Base-by-base conservation (phyloP, 305 asterid genomes). In the Fraxinus ornus region DNA sequence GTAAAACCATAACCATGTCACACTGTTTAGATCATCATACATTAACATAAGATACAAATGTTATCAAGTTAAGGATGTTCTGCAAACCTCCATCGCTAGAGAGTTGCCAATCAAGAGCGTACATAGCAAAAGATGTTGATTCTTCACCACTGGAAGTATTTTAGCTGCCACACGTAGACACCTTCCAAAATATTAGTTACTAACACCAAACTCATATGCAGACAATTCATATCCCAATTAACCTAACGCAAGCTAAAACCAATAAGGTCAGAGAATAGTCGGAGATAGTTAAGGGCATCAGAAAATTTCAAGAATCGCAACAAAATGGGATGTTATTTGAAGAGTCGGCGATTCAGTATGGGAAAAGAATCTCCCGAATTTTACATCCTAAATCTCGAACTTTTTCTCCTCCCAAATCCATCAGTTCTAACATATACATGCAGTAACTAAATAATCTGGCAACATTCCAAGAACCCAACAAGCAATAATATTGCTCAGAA, bases 51-150 rank as follows among this genome's bases (percentile, higher is more conserved):
- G 36, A 30, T 28, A 75, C 15, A 78, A 75, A 55, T 52, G 21
- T 28, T 21, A n/a, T 26, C 77, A 84, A 83, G 64, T 77, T 66
- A 85, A 78, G 35, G 28, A 83, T 33, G 80, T 75, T 80, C 70
- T 21, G 87, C 97, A 85, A 76, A 94, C 99, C 99, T 96, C 99
- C 99, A 96, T 96, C 8, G 99, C 99, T 81, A 96, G 85, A 85
- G 99, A 90, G 91, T 96, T 96, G 78, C 99, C 99, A 57, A 96
- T 96, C 95, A 96, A 96, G 89, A 96, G 97, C 12, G 99, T 96
- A 89, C 99, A 96, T 77, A 96, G 97, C 95, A 96, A 89, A 68
- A 94, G 95, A 86, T 96, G 99, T 79, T 96, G 98, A 89, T 96
- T 96, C 88, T 96, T 96, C 83, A 96, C 99, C 87, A 94, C 97